Evolutionary conservation across 192 early-diverging fungal genomes (phyloP), one percentile per base, ranked within the genome.

Genomic region (Polychytrium aggregatum): DNA sequence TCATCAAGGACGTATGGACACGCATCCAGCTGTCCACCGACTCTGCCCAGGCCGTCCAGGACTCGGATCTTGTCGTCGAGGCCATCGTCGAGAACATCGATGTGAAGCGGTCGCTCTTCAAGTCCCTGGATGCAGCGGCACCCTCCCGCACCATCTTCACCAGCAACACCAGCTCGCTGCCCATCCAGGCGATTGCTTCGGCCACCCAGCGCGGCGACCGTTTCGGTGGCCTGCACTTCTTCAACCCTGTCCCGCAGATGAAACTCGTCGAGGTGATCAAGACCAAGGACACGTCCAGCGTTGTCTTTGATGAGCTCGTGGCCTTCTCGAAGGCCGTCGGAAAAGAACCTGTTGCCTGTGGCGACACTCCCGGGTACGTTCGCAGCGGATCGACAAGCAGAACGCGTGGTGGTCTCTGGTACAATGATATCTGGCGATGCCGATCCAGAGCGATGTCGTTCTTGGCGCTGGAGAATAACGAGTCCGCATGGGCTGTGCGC

Each of bases 231-330:
- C 65, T 93, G 49, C 93, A 97, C 61, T 97, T 92, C 66, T 97
- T 97, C 69, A 97, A 97, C 76, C 93, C 93, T 3, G 93, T 97
- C n/a, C 85, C 93, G 27, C 85, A 88, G 63, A 97, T 97, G 93
- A 92, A 92, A 69, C 69, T 97, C 22, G 93, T 97, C 10, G 93
- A 97, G 70, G 83, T 97, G 9, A 82, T 94, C 53, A 72, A 80
- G 39, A 87, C 85, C 1, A 61, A 65, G 8, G 64, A 79, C 20
- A 77, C 82, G 9, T 60, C 62, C 22, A 65, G 82, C 29, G 57
- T 68, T 7, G 78, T 75, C 0, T 85, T 84, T 37, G 72, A 83
- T 16, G 44, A 65, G 9, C 74, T 93, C 25, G 48, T 78, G 29
- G 74, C 62, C 21, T 82, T 92, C 56, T 74, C 79, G 48, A 79